Conservation (phyloP, 805 yeast genomes). For the Metschnikowia henanensis region DNA sequence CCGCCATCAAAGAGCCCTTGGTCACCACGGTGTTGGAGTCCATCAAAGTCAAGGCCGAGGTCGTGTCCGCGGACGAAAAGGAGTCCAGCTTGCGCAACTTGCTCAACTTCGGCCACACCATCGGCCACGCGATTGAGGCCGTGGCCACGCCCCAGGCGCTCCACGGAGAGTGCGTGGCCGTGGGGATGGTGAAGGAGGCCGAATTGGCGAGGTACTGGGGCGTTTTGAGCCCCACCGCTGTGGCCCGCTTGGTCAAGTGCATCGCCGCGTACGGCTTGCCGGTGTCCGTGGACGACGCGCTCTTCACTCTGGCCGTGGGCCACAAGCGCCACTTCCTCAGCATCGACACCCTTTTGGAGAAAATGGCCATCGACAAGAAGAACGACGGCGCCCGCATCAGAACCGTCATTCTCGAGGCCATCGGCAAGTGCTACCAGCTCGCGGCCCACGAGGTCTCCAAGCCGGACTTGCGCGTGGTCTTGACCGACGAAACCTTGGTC, state of each 20-base stretch:
- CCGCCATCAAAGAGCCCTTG: conserved; percentile 69
- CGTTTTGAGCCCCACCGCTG: conserved; percentile 87
- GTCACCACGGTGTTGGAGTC: conserved; percentile 81
- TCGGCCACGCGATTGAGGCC: conserved; percentile 99
- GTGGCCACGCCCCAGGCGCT: conserved; percentile 92
- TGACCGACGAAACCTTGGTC: conserved; percentile 80
- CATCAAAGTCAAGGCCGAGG: conserved; percentile 88
- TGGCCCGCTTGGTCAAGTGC: conserved; percentile 83
- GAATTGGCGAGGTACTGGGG: conserved; percentile 93
- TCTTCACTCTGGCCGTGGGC: conserved; percentile 64
- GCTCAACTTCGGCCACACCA: conserved; percentile 93
- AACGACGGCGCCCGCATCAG: conserved; percentile 92
- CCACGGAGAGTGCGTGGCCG: conserved; percentile 99
- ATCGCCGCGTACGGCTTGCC: conserved; percentile 87
- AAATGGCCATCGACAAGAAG: conserved; percentile 96
- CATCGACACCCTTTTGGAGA: conserved; percentile 68
- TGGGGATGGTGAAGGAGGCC: conserved; percentile 93
- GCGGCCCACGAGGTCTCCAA: conserved; percentile 85
- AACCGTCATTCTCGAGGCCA: conserved; percentile 76
- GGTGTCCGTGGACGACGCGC: conserved; percentile 68
- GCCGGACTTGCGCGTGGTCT: conserved; percentile 73
- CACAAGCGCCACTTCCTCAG: conserved; percentile 63
- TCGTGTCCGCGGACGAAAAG: conserved; percentile 90
- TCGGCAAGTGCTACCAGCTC: conserved; percentile 88
- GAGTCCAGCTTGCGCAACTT: conserved; percentile 93